These are phyloP conservation scores for Oryza meridionalis DNA, from an alignment of 176 grass and related monocot genomes.

Conservation along the genomic window DNA sequence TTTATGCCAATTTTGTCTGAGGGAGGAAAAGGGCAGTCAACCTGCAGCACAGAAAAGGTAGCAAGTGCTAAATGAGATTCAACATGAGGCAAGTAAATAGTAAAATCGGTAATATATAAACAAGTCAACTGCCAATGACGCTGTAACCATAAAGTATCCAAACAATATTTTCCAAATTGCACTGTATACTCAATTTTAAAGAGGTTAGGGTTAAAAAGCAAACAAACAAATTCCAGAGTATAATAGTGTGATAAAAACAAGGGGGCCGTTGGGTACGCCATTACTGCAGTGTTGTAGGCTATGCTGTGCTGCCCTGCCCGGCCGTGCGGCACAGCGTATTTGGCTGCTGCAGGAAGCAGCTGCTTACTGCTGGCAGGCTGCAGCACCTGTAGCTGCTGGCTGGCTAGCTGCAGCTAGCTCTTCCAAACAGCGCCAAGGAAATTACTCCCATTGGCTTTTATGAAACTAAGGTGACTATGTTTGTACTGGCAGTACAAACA, in stretches of 20 bases:
- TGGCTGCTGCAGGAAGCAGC: no score
- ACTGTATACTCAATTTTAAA: background rate
- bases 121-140: background rate
- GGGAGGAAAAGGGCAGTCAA: slow-evolving; percentile 77
- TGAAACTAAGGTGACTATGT: background rate
- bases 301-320: no score
- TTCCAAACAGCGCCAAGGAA: background rate
- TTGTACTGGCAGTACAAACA: background rate
- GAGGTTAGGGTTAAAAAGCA: background rate
- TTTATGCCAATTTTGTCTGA: slow-evolving; percentile 97
- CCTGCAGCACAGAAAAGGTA: slow-evolving; percentile 48
- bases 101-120: background rate
- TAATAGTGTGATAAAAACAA: background rate
- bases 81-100: background rate
- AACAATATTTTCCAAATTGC: background rate
- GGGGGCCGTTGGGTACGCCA: no score
- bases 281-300: no score
- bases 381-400: no score
- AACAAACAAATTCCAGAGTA: background rate
- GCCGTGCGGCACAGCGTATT: no score
- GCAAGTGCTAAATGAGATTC: slow-evolving; percentile 11
- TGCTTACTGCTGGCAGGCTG: no score
- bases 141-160: background rate
- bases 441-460: background rate
- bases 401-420: no score